Base-by-base conservation (phyloP, 768 basidiomycete species). In the Trametopsis cervina region DNA sequence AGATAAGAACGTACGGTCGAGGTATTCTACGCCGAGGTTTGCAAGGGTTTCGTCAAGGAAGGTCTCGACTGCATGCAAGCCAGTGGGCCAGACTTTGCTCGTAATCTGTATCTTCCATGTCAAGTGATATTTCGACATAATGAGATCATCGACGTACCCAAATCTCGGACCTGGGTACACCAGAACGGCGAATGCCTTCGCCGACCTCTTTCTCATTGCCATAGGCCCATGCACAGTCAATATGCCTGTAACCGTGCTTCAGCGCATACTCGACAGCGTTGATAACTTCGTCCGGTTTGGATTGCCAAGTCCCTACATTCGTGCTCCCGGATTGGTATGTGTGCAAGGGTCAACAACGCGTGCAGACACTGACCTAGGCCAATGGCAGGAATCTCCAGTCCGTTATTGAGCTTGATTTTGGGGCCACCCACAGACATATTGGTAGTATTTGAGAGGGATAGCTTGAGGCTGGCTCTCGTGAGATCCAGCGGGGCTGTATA, bases 181-280 rank as follows among this genome's bases (percentile, higher is more conserved):
- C 92, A 49, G 83, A 84, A 26, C 74, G 77, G 54, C 74, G 80
- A 60, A 94, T 79, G 10, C 89, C 91, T 52, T 81, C 75, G 4
- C 89, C 91, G 13, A 93, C 89, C 54, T 87, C 82, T 57, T 80
- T 78, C 63, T 92, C 89, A 60, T 91, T 92, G 47, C 75, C 75
- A 57, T 85, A 85, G 46, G 68, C 73, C 73, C 69, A 70, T 27
- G 85, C 86, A 62, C 81, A 86, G 64, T 85, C 85, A 54, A 83
- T 80, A 60, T 81, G 89, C 63, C 75, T 75, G 68, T 90, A 91
- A 10, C 89, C 89, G 47, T 78, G 77, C 53, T 81, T 83, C 52
- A 94, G 65, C 1, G 89, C 89, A 55, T 76, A 75, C 47, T 74
- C 72, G 22, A 94, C 91, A 2, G 91, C 91, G 35, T 68, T 54